Base-by-base conservation (phyloP, 2,329 filamentous ascomycete species). In the Ceratocystis destructans region DNA sequence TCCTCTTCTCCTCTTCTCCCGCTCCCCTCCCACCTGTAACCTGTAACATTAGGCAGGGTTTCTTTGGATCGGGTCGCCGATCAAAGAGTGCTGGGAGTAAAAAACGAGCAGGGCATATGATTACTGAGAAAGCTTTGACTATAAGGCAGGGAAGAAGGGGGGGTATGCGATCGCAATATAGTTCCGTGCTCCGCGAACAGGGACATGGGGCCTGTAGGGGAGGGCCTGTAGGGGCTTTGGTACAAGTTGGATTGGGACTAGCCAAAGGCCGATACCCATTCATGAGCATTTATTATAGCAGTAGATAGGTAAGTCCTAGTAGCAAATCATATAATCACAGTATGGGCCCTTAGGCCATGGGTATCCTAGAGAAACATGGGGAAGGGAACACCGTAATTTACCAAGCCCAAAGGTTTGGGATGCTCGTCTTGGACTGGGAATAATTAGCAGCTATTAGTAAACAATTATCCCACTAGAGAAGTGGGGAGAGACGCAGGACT, bases 381-480 rank as follows among this genome's bases (percentile, higher is more conserved):
- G 28, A 12, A 31, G n/a, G 53, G 12, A 20, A 20, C 17, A 1
- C 28, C n/a, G 4, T 25, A 33, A 33, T 59, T 59, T 59, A 59
- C 28, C 28, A 33, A 33, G 17, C 33, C 53, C 53, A 33, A 59
- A 59, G 53, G n/a, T 59, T 59, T 59, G 53, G 53, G 53, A 59
- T 12, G 17, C 53, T 20, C 17, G 53, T 33, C 15, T 37, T n/a
- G 25, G 8, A 17, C 6, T 33, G 28, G 53, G 53, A 8, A 37
- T 59, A 59, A 59, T 59, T 59, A 59, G 7, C 4, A 25, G 15
- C 4, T 31, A 59, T 59, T 59, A 33, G 17, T 2, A 6, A 17
- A n/a, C 28, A 53, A 53, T 20, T 20, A 25, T 12, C 6, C 28
- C 53, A 6, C 37, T 12, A 37, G 37, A 37, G 3, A 12, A 37